Evolutionary conservation across 1,284 basidiomycete genomes (phyloP), one percentile per base, ranked within the genome.

Genomic region (Stereum hirsutum): DNA sequence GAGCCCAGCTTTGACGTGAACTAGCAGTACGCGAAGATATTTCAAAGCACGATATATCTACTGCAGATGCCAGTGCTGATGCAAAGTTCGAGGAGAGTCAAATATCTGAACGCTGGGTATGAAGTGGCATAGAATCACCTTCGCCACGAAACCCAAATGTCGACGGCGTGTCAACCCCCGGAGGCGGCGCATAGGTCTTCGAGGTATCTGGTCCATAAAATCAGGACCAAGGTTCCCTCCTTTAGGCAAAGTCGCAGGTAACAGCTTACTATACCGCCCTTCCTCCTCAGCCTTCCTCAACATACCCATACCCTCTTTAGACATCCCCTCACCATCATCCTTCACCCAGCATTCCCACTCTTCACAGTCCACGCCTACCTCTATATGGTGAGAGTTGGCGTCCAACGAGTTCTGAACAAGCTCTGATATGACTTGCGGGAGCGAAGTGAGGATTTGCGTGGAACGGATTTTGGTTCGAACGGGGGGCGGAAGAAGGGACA

Each of bases 121-220:
- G n/a, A 26, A 21, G n/a, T 15, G 33, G 14, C 1, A 21, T 10
- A 28, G 33, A 47, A 56, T 43, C 53, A 89, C 90, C 90, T 82
- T 94, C 91, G 26, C 91, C 91, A 47, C 89, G 77, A 62, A 89
- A 93, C 0, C 91, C 91, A 64, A 91, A 91, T 2, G 79, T 82
- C 7, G 70, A 69, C n/a, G 72, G 54, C 2, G 69, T 58, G 44
- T 71, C 70, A 37, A 81, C 55, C 1, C 72, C 70, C 35, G 67
- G 60, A 24, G 63, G 55, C 1, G 36, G 36, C 12, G 62, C 60
- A 55, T 82, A 79, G n/a, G 70, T 67, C 58, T 90, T 90, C 2
- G 86, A 89, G 4, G 83, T 83, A 46, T 69, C 87, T 84, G 48
- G 15, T 34, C 39, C 25, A 31, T 4, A 11, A 33, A 3, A 21